phyloP scores from a whole-genome alignment of 495 filamentous ascomycete species.

The Aspergillus diversus region DNA sequence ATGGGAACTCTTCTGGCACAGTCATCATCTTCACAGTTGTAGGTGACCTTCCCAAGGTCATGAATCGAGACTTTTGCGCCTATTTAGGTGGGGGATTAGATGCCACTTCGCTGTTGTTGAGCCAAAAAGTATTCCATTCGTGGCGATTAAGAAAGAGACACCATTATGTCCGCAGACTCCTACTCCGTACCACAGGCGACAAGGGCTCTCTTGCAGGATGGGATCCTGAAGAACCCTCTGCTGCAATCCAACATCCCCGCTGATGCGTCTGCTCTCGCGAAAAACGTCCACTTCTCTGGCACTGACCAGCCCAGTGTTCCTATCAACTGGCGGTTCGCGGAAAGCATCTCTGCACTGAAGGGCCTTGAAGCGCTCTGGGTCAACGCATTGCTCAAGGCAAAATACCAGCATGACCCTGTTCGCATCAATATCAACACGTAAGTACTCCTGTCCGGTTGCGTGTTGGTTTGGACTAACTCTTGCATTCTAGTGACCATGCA shows the following conservation, averaged over 20 bases:
- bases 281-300: slow-evolving; percentile 15
- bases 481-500: slow-evolving; percentile 33
- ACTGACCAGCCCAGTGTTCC: slow-evolving; percentile 15
- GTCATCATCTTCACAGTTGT: too few species aligned
- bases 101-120: too few species aligned
- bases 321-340: slow-evolving; percentile 57
- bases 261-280: background rate
- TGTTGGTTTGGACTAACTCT: background rate
- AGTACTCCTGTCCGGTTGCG: slow-evolving; percentile 21
- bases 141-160: too few species aligned
- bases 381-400: slow-evolving; percentile 55
- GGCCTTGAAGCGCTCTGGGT: slow-evolving; percentile 59
- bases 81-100: too few species aligned
- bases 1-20: too few species aligned
- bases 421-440: slow-evolving; percentile 55
- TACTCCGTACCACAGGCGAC: background rate
- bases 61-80: too few species aligned
- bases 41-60: too few species aligned
- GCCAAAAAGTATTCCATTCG: too few species aligned
- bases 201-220: slow-evolving; percentile 4
- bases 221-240: slow-evolving; percentile 22
- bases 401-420: slow-evolving; percentile 34
- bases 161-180: background rate
- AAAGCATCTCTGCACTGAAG: slow-evolving; percentile 62
- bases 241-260: slow-evolving; percentile 5